phyloP scores from a whole-genome alignment of 2,329 filamentous ascomycete genomes.

The Claviceps digitariae region DNA sequence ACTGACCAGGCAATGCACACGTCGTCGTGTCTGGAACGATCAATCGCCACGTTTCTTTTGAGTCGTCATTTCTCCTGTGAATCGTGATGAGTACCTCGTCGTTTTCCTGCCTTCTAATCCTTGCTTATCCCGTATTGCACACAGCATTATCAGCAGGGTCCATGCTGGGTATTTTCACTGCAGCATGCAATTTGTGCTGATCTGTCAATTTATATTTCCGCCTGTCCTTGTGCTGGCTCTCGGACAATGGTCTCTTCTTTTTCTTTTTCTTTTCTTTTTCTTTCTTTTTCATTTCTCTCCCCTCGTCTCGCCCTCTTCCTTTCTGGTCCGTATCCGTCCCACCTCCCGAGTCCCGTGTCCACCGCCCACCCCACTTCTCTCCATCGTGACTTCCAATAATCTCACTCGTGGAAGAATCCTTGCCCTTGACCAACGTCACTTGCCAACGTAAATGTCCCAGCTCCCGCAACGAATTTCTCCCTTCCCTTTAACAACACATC shows the following conservation, averaged over 20 bases:
- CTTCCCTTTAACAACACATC: background rate
- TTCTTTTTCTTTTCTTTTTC: background rate
- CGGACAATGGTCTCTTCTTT: background rate
- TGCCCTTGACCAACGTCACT: constrained; percentile 1
- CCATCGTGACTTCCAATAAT: background rate
- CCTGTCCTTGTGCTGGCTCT: too few relatives aligned
- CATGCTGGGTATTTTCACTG: too few relatives aligned
- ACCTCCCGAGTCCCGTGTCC: too few relatives aligned
- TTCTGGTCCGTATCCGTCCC: background rate
- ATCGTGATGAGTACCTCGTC: too few relatives aligned
- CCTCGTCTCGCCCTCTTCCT: too few relatives aligned
- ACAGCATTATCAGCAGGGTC: too few relatives aligned
- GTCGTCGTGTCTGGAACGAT: background rate
- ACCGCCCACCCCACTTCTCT: background rate
- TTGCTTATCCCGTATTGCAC: too few relatives aligned
- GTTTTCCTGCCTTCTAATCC: too few relatives aligned
- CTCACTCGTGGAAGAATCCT: background rate
- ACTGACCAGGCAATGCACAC: background rate
- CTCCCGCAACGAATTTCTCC: background rate
- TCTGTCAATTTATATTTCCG: too few relatives aligned
- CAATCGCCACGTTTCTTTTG: too few relatives aligned
- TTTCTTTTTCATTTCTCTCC: background rate
- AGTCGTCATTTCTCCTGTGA: too few relatives aligned
- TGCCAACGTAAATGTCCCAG: background rate
- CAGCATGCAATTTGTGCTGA: too few relatives aligned